phyloP scores from a whole-genome alignment of 177 flowering plant species.

The Vitis hybrid region DNA sequence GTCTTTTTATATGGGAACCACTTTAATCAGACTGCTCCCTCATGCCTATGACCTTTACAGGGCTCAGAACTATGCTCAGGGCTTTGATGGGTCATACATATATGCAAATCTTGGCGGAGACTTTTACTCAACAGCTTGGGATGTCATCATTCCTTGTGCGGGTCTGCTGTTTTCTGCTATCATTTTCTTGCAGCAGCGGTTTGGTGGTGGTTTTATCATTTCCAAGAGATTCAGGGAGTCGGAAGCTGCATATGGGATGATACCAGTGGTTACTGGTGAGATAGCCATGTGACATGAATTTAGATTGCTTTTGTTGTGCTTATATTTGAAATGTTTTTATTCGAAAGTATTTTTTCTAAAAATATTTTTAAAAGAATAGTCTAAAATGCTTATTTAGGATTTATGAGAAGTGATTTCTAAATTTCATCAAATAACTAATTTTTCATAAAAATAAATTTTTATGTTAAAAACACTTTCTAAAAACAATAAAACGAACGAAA shows the following conservation, averaged over 20 bases:
- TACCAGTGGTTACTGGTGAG: constrained; percentile 28
- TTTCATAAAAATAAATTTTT: too few relatives aligned
- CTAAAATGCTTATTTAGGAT: too few relatives aligned
- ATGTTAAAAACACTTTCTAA: too few relatives aligned
- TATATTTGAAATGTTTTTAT: too few relatives aligned
- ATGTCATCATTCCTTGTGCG: constrained; percentile 52
- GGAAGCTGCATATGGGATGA: constrained; percentile 34
- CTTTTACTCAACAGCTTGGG: constrained; percentile 70
- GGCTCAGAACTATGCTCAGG: constrained; percentile 22
- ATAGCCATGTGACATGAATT: too few relatives aligned
- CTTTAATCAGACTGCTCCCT: constrained; percentile 51
- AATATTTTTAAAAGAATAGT: too few relatives aligned
- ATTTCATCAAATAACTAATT: too few relatives aligned
- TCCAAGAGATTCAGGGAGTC: constrained; percentile 37
- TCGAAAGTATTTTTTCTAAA: too few relatives aligned
- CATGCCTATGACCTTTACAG: constrained; percentile 71
- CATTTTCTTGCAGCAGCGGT: constrained; percentile 67
- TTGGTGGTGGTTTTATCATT: constrained; percentile 63
- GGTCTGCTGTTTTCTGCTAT: constrained; percentile 49
- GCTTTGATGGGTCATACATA: constrained; percentile 23
- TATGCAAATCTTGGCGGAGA: constrained; percentile 52
- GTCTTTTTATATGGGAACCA: constrained; percentile 56
- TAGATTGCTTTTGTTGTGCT: too few relatives aligned
- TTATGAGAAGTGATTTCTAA: too few relatives aligned
- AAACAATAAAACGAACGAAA: too few relatives aligned